These are phyloP conservation scores for Nitzschia palea DNA, from an alignment of 108 stramenopile species.

Conservation along the genomic window DNA sequence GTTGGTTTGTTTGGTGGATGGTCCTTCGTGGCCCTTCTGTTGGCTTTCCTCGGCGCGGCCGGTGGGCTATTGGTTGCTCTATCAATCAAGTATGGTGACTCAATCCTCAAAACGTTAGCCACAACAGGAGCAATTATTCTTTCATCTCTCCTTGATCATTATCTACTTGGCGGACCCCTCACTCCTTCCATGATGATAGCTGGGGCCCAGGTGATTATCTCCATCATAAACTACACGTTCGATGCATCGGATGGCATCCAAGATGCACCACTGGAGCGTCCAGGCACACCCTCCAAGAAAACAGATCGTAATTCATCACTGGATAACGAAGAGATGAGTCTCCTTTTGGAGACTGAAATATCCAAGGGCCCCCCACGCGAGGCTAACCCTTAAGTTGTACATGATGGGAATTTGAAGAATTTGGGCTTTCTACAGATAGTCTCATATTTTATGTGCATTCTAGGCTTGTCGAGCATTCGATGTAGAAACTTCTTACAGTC, in stretches of 20 bases:
- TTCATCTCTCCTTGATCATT: conserved; percentile 68
- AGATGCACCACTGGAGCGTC: background rate
- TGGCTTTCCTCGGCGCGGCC: conserved; percentile 78
- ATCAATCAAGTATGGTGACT: conserved; percentile 92
- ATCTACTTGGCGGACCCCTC: conserved; percentile 70
- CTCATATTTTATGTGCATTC: too few relatives aligned
- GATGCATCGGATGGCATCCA: conserved; percentile 46
- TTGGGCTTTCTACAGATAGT: too few relatives aligned
- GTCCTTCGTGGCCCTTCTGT: conserved; percentile 51
- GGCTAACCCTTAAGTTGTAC: too few relatives aligned
- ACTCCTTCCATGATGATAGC: conserved; percentile 80
- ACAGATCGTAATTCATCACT: background rate
- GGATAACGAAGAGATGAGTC: background rate
- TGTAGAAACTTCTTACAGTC: too few relatives aligned
- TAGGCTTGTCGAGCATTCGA: too few relatives aligned
- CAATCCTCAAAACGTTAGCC: conserved; percentile 93
- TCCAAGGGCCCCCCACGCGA: too few relatives aligned
- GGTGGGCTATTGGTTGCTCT: conserved; percentile 92
- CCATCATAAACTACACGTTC: conserved; percentile 85
- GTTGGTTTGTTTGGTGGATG: conserved; percentile 76
- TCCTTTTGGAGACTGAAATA: background rate
- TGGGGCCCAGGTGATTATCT: conserved; percentile 71
- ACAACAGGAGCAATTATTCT: conserved; percentile 85
- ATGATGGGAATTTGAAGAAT: too few relatives aligned
- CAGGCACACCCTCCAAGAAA: background rate